Conservation (phyloP, 2,329 filamentous ascomycete genomes). For the Huntiella moniliformis region DNA sequence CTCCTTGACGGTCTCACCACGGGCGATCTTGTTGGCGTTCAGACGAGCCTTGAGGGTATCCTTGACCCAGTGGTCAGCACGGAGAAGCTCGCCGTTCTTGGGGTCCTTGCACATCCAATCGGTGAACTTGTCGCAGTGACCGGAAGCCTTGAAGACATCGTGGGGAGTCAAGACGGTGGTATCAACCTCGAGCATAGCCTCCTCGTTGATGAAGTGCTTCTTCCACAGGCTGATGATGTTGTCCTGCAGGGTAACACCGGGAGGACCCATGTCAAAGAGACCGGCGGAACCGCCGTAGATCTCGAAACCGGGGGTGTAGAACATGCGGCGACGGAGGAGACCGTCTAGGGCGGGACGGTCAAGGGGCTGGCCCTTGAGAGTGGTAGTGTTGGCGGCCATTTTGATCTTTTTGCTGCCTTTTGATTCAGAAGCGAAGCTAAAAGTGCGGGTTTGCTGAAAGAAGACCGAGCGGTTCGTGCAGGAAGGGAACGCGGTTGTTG, state of each 20-base stretch:
- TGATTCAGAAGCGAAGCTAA: background rate
- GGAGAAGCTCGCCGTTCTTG: conserved; percentile 89
- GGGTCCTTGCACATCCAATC: conserved; percentile 99
- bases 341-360: conserved; percentile 68
- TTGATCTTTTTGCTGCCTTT: conserved; percentile 13
- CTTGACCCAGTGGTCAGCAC: conserved; percentile 92
- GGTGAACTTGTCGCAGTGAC: conserved; percentile 94
- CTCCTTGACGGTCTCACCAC: conserved; percentile 61
- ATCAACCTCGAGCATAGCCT: conserved; percentile 91
- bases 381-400: conserved; percentile 43
- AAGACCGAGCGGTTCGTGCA: background rate
- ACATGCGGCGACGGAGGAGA: conserved; percentile 71
- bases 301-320: conserved; percentile 91
- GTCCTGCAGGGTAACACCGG: conserved; percentile 68
- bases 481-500: no score
- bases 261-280: conserved; percentile 85
- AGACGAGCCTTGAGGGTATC: conserved; percentile 74
- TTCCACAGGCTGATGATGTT: conserved; percentile 81
- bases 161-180: conserved; percentile 87
- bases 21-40: conserved; percentile 81
- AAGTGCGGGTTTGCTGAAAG: background rate
- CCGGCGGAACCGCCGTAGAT: conserved; percentile 81
- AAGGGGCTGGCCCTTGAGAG: conserved; percentile 75
- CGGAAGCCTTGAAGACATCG: conserved; percentile 84
- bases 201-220: conserved; percentile 82